phyloP scores from a whole-genome alignment of 2,329 filamentous ascomycete genomes.

The Beauveria pseudobassiana region DNA sequence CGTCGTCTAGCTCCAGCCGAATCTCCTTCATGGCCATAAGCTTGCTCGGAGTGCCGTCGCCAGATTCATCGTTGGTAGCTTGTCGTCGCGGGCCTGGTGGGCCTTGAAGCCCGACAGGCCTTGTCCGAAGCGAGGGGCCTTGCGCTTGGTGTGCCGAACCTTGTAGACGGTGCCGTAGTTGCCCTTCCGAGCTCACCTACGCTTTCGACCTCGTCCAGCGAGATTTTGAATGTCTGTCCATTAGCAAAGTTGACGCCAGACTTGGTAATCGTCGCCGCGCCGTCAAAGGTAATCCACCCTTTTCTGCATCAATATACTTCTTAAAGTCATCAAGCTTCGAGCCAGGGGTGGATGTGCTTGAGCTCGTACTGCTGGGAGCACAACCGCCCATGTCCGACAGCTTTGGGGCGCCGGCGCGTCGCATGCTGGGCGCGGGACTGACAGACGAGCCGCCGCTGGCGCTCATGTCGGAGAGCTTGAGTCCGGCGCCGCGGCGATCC shows the following conservation, averaged over 20 bases:
- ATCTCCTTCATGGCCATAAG: conserved; percentile 99
- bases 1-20: conserved; percentile 86
- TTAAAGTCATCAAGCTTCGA: conserved; percentile 53
- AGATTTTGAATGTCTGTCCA: conserved; percentile 86
- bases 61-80: conserved; percentile 23
- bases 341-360: conserved; percentile 25
- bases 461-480: conserved; percentile 52
- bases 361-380: conserved; percentile 14
- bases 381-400: conserved; percentile 33
- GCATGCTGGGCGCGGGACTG: conserved; percentile 19
- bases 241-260: conserved; percentile 88
- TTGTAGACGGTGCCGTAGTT: conserved; percentile 99
- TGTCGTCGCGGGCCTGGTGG: conserved; percentile 21
- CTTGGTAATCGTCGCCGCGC: conserved; percentile 82
- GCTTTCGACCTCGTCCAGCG: conserved; percentile 89
- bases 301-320: conserved; percentile 85
- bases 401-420: conserved; percentile 32
- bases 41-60: conserved; percentile 54
- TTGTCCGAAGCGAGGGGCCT: conserved; percentile 49
- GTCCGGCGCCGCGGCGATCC: conserved; percentile 49
- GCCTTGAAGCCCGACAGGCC: conserved; percentile 45
- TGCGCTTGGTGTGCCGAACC: conserved; percentile 72
- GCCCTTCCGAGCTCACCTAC: conserved; percentile 86
- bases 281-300: conserved; percentile 85
- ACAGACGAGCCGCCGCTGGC: conserved; percentile 19